These are phyloP conservation scores for Casuarina cunninghamiana DNA, from an alignment of 306 rosid genomes.

Conservation along the genomic window DNA sequence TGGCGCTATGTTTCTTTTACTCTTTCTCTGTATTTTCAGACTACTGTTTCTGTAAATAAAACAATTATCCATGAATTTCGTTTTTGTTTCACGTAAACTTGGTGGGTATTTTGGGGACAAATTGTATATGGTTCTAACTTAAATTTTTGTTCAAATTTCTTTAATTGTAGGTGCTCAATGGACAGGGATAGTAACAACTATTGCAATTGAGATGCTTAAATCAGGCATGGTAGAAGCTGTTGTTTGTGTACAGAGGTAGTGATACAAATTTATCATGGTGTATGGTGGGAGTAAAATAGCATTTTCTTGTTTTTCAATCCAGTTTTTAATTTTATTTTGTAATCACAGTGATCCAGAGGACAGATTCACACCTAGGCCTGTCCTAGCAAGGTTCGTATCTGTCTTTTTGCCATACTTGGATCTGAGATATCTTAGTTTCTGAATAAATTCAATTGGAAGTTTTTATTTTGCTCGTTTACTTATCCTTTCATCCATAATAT, in stretches of 20 bases:
- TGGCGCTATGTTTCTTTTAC: not conserved
- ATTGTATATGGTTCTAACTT: not conserved
- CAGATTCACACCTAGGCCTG: conserved; percentile 81
- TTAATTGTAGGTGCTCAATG: conserved; percentile 82
- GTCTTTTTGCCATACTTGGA: conserved; percentile 17
- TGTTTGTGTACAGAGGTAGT: conserved; percentile 89
- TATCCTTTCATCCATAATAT: conserved; percentile 1
- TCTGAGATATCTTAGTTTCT: conserved; percentile 9
- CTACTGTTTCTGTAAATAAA: not conserved
- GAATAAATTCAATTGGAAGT: not conserved
- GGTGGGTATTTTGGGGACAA: not conserved
- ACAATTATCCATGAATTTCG: not conserved
- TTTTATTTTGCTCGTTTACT: not conserved
- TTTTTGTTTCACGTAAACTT: not conserved
- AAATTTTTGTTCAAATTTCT: conserved; percentile 1
- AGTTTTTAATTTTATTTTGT: conserved; percentile 18
- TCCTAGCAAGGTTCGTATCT: conserved; percentile 79
- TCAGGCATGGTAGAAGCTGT: conserved; percentile 99
- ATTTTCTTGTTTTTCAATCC: conserved; percentile 12
- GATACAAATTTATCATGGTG: conserved; percentile 10
- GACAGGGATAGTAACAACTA: conserved; percentile 96
- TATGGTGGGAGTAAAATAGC: conserved; percentile 12
- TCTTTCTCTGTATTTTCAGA: not conserved
- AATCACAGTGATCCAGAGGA: conserved; percentile 83
- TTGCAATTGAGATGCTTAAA: conserved; percentile 94